Evolutionary conservation across 73 alveolate genomes (phyloP).

Genomic region (Paramecium octaurelia): DNA sequence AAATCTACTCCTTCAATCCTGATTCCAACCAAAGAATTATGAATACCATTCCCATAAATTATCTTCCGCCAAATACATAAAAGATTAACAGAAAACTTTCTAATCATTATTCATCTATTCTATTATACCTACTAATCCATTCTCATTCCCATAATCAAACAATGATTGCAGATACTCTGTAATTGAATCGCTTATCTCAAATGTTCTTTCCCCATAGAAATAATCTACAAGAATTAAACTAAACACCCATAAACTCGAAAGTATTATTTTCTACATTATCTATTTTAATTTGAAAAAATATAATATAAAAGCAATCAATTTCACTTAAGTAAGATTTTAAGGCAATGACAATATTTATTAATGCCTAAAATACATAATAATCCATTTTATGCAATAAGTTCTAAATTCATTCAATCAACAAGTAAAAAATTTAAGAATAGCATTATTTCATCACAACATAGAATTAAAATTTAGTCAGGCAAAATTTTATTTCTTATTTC

Average conservation of each 20-base stretch:
- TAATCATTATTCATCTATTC: background rate
- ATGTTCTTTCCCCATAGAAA: background rate
- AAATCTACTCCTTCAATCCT: constrained; percentile 24
- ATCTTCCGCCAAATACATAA: background rate
- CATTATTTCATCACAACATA: background rate
- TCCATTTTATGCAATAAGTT: too few relatives aligned
- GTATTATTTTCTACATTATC: background rate
- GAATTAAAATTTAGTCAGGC: too few relatives aligned
- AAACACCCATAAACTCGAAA: background rate
- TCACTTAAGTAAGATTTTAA: too few relatives aligned
- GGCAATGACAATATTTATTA: too few relatives aligned
- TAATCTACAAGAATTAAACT: background rate
- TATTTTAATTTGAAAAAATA: too few relatives aligned
- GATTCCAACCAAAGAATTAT: background rate
- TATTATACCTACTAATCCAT: constrained; percentile 17
- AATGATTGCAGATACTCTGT: background rate
- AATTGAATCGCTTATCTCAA: background rate
- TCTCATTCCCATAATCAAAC: background rate
- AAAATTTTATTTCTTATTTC: too few relatives aligned
- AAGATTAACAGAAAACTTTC: background rate
- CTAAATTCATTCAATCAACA: too few relatives aligned
- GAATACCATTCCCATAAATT: background rate
- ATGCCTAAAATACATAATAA: too few relatives aligned
- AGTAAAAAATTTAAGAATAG: background rate
- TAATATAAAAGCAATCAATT: background rate